Evolutionary conservation across 2,329 filamentous ascomycete species (phyloP), one percentile per base, ranked within the genome.

Genomic region (Ophiostoma fasciatum): DNA sequence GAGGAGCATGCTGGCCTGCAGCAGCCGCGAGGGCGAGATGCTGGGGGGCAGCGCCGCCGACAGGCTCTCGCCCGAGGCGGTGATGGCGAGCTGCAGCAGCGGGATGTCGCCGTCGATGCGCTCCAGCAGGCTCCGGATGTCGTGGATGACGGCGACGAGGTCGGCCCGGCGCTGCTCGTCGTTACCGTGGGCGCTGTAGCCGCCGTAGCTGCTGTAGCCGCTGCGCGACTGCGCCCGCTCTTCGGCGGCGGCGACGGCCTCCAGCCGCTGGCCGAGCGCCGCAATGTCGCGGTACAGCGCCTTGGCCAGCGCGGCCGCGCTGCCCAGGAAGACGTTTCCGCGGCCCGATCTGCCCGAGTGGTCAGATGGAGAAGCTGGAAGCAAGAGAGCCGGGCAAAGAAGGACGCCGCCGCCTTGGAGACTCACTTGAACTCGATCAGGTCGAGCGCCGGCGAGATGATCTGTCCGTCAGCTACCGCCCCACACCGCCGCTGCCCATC

Each of bases 51-150:
- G 63, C 3, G 75, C 78, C 0, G 82, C 82, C 0, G 82, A 84
- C 21, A 96, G 64, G 39, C 74, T 92, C 38, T 88, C 85, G 0
- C 90, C 90, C 1, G 88, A 94, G 1, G 87, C 88, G 2, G 84
- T 90, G 45, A 98, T 93, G 37, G 90, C 90, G 20, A 98, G 66
- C 48, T 90, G 94, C 52, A 98, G 79, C 4, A 94, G 64, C 1
- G 88, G 88, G 10, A 96, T 83, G 11, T 88, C 82, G 54, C 90
- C 79, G 53, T 96, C 88, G 42, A 98, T 93, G 8, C 79, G 74
- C 10, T 63, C 60, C 2, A 96, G 66, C 3, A 98, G 60, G 11
- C 61, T 65, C 50, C 77, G 82, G 49, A 94, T 88, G 31, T 87
- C 81, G 10, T 60, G 52, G 35, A 88, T 73, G 44, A 96, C 81